Evolutionary conservation across 2,329 filamentous ascomycete genomes (phyloP), one percentile per base, ranked within the genome.

Genomic region (Colletotrichum spaethianum): DNA sequence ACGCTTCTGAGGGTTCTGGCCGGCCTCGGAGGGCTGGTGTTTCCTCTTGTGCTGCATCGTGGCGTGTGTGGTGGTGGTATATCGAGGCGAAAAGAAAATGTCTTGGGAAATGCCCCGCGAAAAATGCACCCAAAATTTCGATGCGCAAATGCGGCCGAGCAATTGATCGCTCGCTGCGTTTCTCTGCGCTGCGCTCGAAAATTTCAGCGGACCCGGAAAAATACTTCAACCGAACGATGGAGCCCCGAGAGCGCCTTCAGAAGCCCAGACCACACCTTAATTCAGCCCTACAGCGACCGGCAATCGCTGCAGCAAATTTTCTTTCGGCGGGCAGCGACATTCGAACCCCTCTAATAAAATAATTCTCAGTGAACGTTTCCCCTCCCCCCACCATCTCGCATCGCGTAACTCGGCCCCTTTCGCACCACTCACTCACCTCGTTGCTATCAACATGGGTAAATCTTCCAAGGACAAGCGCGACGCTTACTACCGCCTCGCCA

Each of bases 401-500:
- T 28, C 38, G 33, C 33, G 8, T 36, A 36, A 36, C 33, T 14
- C 38, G 5, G 11, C 40, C 40, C 14, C 20, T 26, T 36, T 40
- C 28, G 12, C 48, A 5, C 48, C 48, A 55, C 16, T 26, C 38
- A 20, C 11, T 20, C 26, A 53, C 26, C 1, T 36, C 11, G 5
- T 26, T 6, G 46, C 28, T 4, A 50, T 26, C 50, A 83, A 55
- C 38, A 97, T 98, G 95, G 95, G 95, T 1, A 98, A 98, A 82
- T 98, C 96, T 1, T 98, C 96, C 59, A 99, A 99, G 83, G 96
- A 99, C 80, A 99, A 99, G 85, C 93, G 96, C 64, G 96, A 99
- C 82, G 95, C 95, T 56, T 99, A 99, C 84, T 99, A 99, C 80
- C 91, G 96, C 65, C 93, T 99, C 11, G 96, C 96, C 23, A 99